Evolutionary conservation across 768 basidiomycete genomes (phyloP).

Genomic region (Suillus bovinus): DNA sequence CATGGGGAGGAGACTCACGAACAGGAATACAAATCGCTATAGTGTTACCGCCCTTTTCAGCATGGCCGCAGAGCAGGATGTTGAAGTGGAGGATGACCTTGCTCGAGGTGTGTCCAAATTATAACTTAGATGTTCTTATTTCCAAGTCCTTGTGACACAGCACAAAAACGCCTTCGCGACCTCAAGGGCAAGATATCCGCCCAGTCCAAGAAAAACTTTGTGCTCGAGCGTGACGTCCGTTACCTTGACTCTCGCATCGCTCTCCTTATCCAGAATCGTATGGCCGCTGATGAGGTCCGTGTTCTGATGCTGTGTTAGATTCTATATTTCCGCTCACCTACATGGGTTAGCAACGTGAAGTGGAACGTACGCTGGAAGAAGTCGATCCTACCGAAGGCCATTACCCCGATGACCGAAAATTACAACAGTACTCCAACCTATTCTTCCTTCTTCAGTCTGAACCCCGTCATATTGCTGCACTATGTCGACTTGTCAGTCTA

Average conservation of each 20-base stretch:
- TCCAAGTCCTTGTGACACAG: conserved; percentile 39
- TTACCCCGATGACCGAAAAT: conserved; percentile 91
- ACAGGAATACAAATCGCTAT: conserved; percentile 95
- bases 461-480: conserved; percentile 93
- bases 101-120: conserved; percentile 69
- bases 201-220: conserved; percentile 99
- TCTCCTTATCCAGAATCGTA: conserved; percentile 95
- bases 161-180: conserved; percentile 95
- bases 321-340: conserved; percentile 14
- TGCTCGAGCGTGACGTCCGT: conserved; percentile 96
- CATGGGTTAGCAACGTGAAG: conserved; percentile 79
- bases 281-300: conserved; percentile 92
- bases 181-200: conserved; percentile 96
- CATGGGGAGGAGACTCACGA: conserved; percentile 76
- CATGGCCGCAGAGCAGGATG: conserved; percentile 98
- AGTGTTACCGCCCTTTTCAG: conserved; percentile 94
- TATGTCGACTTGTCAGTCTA: conserved; percentile 94
- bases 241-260: conserved; percentile 98
- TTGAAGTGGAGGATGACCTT: conserved; percentile 96
- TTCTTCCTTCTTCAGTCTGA: conserved; percentile 99
- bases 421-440: conserved; percentile 96
- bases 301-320: background rate
- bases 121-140: no score
- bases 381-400: conserved; percentile 90
- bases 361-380: conserved; percentile 93